A percentile compares a stretch with the other conserved stretches of the same genome.
Conservation (phyloP, 768 basidiomycete genomes). For the Suillus subluteus region DNA sequence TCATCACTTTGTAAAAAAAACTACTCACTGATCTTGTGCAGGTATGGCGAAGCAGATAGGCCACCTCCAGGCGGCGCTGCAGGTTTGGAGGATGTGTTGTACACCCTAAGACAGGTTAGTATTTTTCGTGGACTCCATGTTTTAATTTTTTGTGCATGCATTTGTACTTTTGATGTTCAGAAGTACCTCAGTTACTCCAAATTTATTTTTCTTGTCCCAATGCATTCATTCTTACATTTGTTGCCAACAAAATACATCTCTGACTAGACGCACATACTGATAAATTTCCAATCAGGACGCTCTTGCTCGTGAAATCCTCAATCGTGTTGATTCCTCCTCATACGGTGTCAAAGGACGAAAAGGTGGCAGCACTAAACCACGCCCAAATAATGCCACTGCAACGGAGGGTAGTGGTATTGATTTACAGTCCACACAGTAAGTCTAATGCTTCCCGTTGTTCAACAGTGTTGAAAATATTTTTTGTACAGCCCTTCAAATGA, state of each 20-base stretch:
- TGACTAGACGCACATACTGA: not conserved
- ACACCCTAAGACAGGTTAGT: conserved; percentile 55
- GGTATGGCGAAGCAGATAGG: conserved; percentile 17
- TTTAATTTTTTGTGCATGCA: not conserved
- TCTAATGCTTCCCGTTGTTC: conserved; percentile 14
- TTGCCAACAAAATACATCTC: not conserved
- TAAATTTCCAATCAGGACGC: conserved; percentile 55
- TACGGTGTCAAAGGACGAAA: conserved; percentile 79
- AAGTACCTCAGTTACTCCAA: too few species aligned
- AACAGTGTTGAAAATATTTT: conserved; percentile 14
- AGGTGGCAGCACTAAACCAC: conserved; percentile 38
- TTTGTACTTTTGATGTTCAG: not conserved
- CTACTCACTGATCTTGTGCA: not conserved
- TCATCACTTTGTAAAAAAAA: conserved; percentile 20
- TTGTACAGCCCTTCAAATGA: conserved; percentile 70
- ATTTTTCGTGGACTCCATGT: not conserved
- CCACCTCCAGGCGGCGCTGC: not conserved
- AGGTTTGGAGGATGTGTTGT: conserved; percentile 40
- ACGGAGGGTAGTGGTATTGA: conserved; percentile 35
- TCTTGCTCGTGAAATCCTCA: conserved; percentile 78
- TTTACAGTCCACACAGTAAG: conserved; percentile 67
- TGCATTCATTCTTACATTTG: conserved; percentile 6
- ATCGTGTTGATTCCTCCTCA: conserved; percentile 77
- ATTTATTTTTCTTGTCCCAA: not conserved
- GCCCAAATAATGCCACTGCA: conserved; percentile 25